Evolutionary conservation across 1,284 basidiomycete species (phyloP).

Genomic region (Ustilago tritici): DNA sequence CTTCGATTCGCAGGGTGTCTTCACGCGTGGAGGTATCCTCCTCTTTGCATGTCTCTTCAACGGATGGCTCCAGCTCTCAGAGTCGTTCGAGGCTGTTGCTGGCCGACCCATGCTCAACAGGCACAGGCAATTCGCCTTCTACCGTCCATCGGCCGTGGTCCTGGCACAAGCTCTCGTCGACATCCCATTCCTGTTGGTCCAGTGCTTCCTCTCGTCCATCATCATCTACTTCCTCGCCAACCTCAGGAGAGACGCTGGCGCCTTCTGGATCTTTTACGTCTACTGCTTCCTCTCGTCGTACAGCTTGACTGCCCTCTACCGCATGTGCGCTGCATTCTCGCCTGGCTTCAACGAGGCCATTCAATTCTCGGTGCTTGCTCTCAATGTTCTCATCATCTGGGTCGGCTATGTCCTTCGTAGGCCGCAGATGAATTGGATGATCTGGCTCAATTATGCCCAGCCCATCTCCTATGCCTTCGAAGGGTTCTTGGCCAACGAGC

Average conservation of each 20-base stretch:
- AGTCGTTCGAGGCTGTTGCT: constrained; percentile 73
- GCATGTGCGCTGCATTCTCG: constrained; percentile 52
- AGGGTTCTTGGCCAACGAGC: constrained; percentile 74
- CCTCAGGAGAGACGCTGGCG: constrained; percentile 38
- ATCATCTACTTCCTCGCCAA: constrained; percentile 69
- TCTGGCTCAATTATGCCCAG: constrained; percentile 74
- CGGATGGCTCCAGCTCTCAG: constrained; percentile 61
- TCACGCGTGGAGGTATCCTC: constrained; percentile 60
- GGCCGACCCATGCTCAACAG: constrained; percentile 70
- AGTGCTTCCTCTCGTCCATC: constrained; percentile 69
- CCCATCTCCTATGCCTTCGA: constrained; percentile 81
- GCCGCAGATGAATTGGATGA: constrained; percentile 75
- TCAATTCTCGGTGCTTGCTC: constrained; percentile 51
- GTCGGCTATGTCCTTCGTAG: constrained; percentile 74
- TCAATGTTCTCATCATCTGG: constrained; percentile 52
- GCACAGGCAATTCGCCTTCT: constrained; percentile 62
- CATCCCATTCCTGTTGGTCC: constrained; percentile 70
- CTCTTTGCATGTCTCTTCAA: constrained; percentile 72
- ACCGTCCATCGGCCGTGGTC: constrained; percentile 61
- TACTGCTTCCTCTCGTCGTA: constrained; percentile 53
- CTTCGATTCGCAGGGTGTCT: constrained; percentile 49
- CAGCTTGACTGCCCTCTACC: constrained; percentile 52
- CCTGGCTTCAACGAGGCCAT: constrained; percentile 70
- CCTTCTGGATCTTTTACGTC: constrained; percentile 75
- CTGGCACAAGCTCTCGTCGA: constrained; percentile 65